Base-by-base conservation (phyloP, 768 basidiomycete species). In the Lactarius pseudohatsudake region DNA sequence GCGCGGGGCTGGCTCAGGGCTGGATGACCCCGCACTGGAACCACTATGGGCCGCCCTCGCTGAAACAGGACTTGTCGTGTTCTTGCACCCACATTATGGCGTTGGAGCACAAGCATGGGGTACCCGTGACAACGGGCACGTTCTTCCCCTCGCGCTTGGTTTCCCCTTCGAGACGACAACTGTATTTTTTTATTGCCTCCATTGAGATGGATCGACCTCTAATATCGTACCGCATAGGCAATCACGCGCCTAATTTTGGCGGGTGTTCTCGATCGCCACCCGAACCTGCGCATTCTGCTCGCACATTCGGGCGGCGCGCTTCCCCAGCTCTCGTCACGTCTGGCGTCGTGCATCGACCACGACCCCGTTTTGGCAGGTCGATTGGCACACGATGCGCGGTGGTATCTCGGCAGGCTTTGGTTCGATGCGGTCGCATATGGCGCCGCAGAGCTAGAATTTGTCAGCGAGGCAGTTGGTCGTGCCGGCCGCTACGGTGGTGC, bases 111-210 rank as follows among this genome's bases (percentile, higher is more conserved):
- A 82, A 55, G 85, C 84, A 4, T 95, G 90, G 83, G 92, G 92
- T 1, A 82, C 86, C 63, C 85, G 80, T 66, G 83, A 87, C 50
- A 94, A 95, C 70, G 94, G 94, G 0, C 94, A 95, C 69, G 94
- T 94, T 45, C 84, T 96, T 34, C 90, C 92, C 2, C 83, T 95
- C 60, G 91, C 92, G 0, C 81, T 94, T 18, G 93, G 94, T 1
- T 95, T 96, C 76, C 93, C 93, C 3, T 89, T 95, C 72, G 94
- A 95, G 78, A 95, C 93, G 20, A 94, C 94, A 4, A 87, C 86
- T 38, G 92, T 92, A 71, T 74, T 20, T 20, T n/a, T n/a, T 38
- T 26, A 7, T 47, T n/a, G 32, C 22, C 34, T 43, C 40, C 18
- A n/a, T 4, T 22, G 7, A 43, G 55, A 47, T 41, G 55, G 13